Conservation (phyloP, 2,329 filamentous ascomycete genomes). For the Teratosphaeria gauchensis region DNA sequence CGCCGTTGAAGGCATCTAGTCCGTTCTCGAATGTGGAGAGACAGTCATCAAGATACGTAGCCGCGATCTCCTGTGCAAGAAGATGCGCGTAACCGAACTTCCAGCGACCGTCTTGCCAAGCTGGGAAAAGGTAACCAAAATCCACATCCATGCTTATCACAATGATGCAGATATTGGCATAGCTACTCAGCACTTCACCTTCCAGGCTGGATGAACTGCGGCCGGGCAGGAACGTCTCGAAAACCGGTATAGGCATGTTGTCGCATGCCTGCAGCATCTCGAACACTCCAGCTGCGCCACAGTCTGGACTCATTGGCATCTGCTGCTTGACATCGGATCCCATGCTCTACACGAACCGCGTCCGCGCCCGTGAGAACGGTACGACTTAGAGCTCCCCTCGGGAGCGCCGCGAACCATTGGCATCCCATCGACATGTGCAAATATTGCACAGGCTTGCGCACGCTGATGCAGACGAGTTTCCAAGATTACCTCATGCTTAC, state of each 20-base stretch:
- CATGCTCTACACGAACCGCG: not conserved
- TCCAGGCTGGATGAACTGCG: not conserved
- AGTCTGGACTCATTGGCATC: not conserved
- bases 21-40: not conserved
- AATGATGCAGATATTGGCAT: not conserved
- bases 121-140: not conserved
- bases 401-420: not conserved
- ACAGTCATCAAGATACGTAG: conserved; percentile 1
- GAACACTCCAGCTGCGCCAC: not conserved
- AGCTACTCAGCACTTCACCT: not conserved
- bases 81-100: not conserved
- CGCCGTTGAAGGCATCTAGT: not conserved
- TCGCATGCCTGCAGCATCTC: not conserved
- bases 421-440: not conserved
- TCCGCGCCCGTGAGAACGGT: not conserved
- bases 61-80: not conserved
- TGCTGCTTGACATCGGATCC: not conserved
- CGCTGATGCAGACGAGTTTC: not conserved
- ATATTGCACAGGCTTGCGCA: not conserved
- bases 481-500: not conserved
- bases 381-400: not conserved
- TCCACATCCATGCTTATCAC: not conserved
- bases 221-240: not conserved
- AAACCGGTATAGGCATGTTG: too few species aligned
- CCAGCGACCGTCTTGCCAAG: not conserved